These are phyloP conservation scores for Chalara sp. DNA, from an alignment of 2,329 filamentous ascomycete species.

Conservation along the genomic window DNA sequence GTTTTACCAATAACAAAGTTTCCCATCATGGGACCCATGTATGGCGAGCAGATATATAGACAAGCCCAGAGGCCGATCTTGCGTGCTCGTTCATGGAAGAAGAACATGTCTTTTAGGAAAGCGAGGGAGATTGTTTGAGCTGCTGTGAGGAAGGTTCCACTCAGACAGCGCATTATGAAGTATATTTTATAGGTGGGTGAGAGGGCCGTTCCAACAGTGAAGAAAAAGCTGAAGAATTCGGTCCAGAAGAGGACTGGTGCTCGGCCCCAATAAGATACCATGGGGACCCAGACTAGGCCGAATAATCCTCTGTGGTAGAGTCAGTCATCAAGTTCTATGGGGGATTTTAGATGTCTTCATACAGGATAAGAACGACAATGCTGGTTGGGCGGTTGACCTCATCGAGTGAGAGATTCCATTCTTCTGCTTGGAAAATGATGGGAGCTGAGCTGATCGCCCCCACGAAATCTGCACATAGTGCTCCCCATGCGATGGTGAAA, in stretches of 20 bases:
- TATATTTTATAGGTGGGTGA: slow-evolving; percentile 4
- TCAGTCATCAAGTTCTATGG: slow-evolving; percentile 16
- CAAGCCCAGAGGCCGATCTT: slow-evolving; percentile 43
- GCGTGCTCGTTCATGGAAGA: slow-evolving; percentile 48
- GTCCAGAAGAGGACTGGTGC: slow-evolving; percentile 38
- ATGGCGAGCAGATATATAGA: slow-evolving; percentile 34
- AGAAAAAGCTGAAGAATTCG: slow-evolving; percentile 27
- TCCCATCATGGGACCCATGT: slow-evolving; percentile 35
- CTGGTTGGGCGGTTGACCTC: background rate
- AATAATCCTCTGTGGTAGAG: background rate
- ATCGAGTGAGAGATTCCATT: background rate
- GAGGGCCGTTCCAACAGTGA: slow-evolving; percentile 12
- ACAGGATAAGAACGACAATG: background rate
- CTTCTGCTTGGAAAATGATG: background rate
- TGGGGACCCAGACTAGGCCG: slow-evolving; percentile 19
- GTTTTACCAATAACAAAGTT: slow-evolving; percentile 15
- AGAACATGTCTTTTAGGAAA: slow-evolving; percentile 52
- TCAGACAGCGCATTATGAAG: slow-evolving; percentile 29
- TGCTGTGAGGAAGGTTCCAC: slow-evolving; percentile 15
- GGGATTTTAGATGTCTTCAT: slow-evolving; percentile 22
- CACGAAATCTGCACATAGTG: slow-evolving; percentile 25
- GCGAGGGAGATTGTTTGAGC: slow-evolving; percentile 29
- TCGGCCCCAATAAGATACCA: slow-evolving; percentile 37
- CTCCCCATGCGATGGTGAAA: slow-evolving; percentile 27
- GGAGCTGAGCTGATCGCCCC: background rate